A percentile compares a stretch with the other conserved stretches of the same genome.
phyloP scores from a whole-genome alignment of 169 alveolate genomes.

The Ichthyophthirius multifiliis region DNA sequence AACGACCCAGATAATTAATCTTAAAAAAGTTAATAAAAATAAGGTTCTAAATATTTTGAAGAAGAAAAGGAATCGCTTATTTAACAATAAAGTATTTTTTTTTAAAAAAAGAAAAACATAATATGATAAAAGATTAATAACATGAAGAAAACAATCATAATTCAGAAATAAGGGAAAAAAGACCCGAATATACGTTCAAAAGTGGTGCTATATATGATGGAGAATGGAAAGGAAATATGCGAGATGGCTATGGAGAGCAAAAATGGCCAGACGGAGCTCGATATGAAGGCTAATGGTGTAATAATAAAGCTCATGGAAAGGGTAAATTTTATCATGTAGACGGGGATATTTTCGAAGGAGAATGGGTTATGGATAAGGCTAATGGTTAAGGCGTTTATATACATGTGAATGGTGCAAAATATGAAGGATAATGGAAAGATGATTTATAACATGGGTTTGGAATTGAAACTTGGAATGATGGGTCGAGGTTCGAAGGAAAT shows the following conservation, averaged over 20 bases:
- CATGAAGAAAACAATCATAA: neutral
- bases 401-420: conserved; percentile 61
- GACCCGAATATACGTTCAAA: conserved; percentile 34
- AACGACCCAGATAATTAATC: too few relatives aligned
- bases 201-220: conserved; percentile 54
- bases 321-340: conserved; percentile 71
- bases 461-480: conserved; percentile 80
- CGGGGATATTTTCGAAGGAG: conserved; percentile 70
- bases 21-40: neutral
- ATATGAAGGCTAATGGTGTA: conserved; percentile 57
- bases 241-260: conserved; percentile 42
- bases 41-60: conserved; percentile 15
- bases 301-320: conserved; percentile 55
- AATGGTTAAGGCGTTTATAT: conserved; percentile 58
- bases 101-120: too few relatives aligned
- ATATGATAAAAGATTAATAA: neutral
- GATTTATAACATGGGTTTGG: conserved; percentile 81
- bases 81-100: too few relatives aligned
- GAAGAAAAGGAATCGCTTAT: neutral
- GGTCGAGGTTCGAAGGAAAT: conserved; percentile 71
- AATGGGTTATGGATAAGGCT: conserved; percentile 59
- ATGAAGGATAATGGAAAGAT: conserved; percentile 57
- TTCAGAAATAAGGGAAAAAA: conserved; percentile 36
- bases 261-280: conserved; percentile 70
- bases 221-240: conserved; percentile 40